Conservation (phyloP, 1,284 basidiomycete genomes). For the Gymnopus androsaceus region DNA sequence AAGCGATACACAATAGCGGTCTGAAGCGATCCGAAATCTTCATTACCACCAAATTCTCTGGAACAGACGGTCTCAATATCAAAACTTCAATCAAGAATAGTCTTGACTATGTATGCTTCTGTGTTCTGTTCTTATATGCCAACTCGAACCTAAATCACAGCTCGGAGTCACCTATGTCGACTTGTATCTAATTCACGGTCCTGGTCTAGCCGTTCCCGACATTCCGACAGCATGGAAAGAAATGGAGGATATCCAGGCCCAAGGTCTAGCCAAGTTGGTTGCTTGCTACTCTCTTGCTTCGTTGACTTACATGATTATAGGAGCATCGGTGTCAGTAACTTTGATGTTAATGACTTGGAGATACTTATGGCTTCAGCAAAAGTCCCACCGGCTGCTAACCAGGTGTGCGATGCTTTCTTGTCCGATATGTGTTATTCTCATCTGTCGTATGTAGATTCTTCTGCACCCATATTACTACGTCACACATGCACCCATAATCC, state of each 20-base stretch:
- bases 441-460: neutral
- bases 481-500: constrained; percentile 44
- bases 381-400: constrained; percentile 61
- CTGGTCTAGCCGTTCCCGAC: constrained; percentile 39
- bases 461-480: constrained; percentile 60
- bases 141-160: constrained; percentile 25
- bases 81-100: constrained; percentile 57
- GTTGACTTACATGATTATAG: constrained; percentile 11
- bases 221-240: constrained; percentile 51
- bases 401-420: constrained; percentile 36
- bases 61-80: constrained; percentile 52
- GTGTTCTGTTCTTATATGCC: neutral
- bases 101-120: constrained; percentile 53
- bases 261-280: constrained; percentile 45
- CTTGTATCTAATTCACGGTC: constrained; percentile 53
- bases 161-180: constrained; percentile 59
- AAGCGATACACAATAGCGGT: constrained; percentile 45
- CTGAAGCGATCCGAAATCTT: constrained; percentile 46
- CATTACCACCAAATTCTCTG: constrained; percentile 63
- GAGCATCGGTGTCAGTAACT: constrained; percentile 69
- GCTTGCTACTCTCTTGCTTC: neutral
- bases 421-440: neutral
- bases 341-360: constrained; percentile 50
- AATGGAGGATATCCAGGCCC: constrained; percentile 51
- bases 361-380: constrained; percentile 47